Evolutionary conservation across 371 early-diverging fungal species (phyloP).

Genomic region (Lichtheimia corymbifera): DNA sequence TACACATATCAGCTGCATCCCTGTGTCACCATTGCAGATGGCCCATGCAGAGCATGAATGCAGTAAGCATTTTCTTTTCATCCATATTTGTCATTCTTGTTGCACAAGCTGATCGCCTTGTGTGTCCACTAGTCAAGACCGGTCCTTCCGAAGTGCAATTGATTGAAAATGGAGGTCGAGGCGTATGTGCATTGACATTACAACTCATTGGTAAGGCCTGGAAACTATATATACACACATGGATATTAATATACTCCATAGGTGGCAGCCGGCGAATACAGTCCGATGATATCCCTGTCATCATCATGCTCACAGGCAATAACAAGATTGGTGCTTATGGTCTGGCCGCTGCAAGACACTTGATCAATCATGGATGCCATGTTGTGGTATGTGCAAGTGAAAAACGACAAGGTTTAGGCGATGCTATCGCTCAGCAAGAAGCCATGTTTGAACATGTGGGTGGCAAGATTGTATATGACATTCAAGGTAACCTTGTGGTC

Average conservation of each 20-base stretch:
- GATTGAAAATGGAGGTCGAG: conserved; percentile 81
- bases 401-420: conserved; percentile 28
- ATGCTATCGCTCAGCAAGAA: conserved; percentile 43
- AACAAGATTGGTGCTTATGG: conserved; percentile 75
- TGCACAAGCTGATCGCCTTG: background rate
- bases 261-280: conserved; percentile 65
- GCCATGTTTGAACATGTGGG: conserved; percentile 32
- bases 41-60: conserved; percentile 67
- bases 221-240: background rate
- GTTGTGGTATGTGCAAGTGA: conserved; percentile 67
- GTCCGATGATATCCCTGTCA: conserved; percentile 64
- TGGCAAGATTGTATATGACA: conserved; percentile 14
- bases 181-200: conserved; percentile 68
- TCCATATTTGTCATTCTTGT: background rate
- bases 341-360: conserved; percentile 68
- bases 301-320: conserved; percentile 74
- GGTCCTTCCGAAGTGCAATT: conserved; percentile 69
- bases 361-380: conserved; percentile 72
- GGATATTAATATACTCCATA: conserved; percentile 1
- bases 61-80: conserved; percentile 23
- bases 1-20: conserved; percentile 45
- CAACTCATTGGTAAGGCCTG: conserved; percentile 55
- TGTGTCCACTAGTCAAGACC: conserved; percentile 41
- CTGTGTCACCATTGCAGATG: conserved; percentile 65
- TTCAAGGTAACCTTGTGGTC: background rate